phyloP scores from a whole-genome alignment of 495 filamentous ascomycete genomes.

The Xylona heveae region DNA sequence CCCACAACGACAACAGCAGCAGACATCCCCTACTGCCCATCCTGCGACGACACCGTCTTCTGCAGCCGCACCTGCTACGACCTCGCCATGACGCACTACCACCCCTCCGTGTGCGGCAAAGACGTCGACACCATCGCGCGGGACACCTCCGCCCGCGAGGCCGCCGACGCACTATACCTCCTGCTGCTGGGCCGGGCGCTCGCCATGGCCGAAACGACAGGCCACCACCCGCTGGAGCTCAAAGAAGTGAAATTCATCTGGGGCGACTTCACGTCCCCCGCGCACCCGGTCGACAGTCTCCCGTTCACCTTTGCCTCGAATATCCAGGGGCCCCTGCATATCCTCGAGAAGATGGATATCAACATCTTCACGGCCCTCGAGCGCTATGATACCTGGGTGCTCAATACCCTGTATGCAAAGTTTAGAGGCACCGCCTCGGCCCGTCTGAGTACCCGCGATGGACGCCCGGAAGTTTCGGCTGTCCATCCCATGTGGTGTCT shows the following conservation, averaged over 20 bases:
- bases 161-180: conserved; percentile 58
- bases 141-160: conserved; percentile 48
- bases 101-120: conserved; percentile 67
- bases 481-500: conserved; percentile 57
- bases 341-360: conserved; percentile 79
- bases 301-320: conserved; percentile 81
- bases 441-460: conserved; percentile 44
- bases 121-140: conserved; percentile 66
- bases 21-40: conserved; percentile 47
- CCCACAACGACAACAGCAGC: too few species aligned
- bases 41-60: conserved; percentile 70
- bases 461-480: conserved; percentile 60
- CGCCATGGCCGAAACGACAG: conserved; percentile 70
- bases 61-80: conserved; percentile 56
- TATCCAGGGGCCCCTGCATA: conserved; percentile 59
- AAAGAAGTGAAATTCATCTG: conserved; percentile 81
- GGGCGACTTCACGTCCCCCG: conserved; percentile 45
- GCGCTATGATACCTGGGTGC: conserved; percentile 69
- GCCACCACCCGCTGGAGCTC: conserved; percentile 62
- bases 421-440: conserved; percentile 85
- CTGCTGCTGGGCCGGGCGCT: conserved; percentile 58
- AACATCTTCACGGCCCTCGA: conserved; percentile 46
- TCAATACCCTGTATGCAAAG: conserved; percentile 84
- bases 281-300: conserved; percentile 33
- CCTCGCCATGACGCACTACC: conserved; percentile 53